Evolutionary conservation across 192 early-diverging fungal genomes (phyloP), one percentile per base, ranked within the genome.

Genomic region (Kappamyces sp.): DNA sequence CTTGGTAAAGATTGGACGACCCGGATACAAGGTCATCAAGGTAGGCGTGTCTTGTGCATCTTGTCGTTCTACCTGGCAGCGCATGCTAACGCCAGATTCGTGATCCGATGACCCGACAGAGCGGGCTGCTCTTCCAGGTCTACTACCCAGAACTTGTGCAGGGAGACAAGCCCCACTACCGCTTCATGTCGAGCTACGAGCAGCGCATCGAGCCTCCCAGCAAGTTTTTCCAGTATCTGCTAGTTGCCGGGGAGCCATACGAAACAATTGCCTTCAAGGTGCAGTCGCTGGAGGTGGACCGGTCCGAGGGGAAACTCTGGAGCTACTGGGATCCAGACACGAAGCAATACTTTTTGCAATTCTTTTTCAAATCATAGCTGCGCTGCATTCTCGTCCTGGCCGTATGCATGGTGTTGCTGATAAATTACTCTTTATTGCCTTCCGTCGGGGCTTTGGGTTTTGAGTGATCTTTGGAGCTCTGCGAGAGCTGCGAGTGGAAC

Each of bases 111-210:
- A 90, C 90, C 1, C 74, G 81, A 30, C 92, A 96, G 66, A 81
- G 90, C 53, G 95, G 95, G 0, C 65, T 98, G 45, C 70, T 96
- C 14, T 94, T 94, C 66, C 91, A 96, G 64, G 84, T 98, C 57
- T 87, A 92, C 42, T 98, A 95, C 64, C 95, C 95, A 5, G 88
- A 98, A 62, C 89, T 93, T 60, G 86, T 79, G n/a, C 9, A 40
- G 15, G 87, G 83, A 8, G 83, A 90, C 6, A 88, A 84, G 52
- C 95, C 95, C 31, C 76, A 86, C 29, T 88, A 95, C 59, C 80
- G 95, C 36, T 98, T 98, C 73, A 98, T 98, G 95, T 86, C 85
- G 2, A 91, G 93, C 0, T 98, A 88, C 62, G 95, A 98, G 71
- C 95, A 98, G 67, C 83, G 84, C 45, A 74, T 90, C 2, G 93